Evolutionary conservation across 371 early-diverging fungal genomes (phyloP).

Genomic region (Furculomyces boomerangus): DNA sequence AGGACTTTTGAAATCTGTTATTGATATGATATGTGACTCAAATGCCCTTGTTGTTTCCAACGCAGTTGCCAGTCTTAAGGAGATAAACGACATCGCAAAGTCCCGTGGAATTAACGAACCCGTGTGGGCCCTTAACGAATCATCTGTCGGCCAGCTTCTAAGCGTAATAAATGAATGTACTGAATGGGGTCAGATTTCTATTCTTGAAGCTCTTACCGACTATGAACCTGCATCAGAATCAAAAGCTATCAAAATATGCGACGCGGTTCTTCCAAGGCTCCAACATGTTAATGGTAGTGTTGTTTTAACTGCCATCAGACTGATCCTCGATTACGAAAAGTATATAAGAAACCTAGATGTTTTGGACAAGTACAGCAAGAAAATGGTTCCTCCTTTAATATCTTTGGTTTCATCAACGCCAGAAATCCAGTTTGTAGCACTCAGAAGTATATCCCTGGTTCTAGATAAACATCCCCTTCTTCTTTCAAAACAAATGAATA

Average conservation of each 20-base stretch:
- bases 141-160: conserved; percentile 63
- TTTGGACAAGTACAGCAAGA: conserved; percentile 42
- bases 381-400: conserved; percentile 81
- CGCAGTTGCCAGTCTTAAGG: conserved; percentile 72
- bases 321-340: conserved; percentile 42
- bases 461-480: conserved; percentile 66
- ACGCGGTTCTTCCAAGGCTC: conserved; percentile 71
- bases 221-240: conserved; percentile 43
- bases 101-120: conserved; percentile 20
- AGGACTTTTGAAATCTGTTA: conserved; percentile 63
- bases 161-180: conserved; percentile 87
- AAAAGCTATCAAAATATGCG: conserved; percentile 76
- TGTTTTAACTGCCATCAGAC: conserved; percentile 62
- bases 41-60: conserved; percentile 94
- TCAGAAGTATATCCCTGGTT: conserved; percentile 77
- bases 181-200: conserved; percentile 94
- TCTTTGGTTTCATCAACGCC: conserved; percentile 72
- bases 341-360: conserved; percentile 46
- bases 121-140: conserved; percentile 51
- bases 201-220: conserved; percentile 67
- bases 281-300: conserved; percentile 88
- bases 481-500: conserved; percentile 65
- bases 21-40: conserved; percentile 77
- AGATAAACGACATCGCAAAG: conserved; percentile 49
- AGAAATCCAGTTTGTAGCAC: conserved; percentile 86